phyloP scores from a whole-genome alignment of 345 rosid species.

The Draba incana region DNA sequence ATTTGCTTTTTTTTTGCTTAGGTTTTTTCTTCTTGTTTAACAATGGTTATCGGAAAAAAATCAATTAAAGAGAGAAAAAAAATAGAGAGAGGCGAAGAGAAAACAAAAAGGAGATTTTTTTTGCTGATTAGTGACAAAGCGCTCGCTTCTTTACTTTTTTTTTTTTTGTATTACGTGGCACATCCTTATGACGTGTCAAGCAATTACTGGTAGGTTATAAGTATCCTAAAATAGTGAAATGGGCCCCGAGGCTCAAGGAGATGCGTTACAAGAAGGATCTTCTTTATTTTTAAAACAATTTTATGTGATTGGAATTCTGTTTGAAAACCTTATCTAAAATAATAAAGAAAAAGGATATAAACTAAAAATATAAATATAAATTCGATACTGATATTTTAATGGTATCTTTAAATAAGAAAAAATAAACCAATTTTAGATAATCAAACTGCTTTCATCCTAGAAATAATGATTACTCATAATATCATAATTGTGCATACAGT shows the following conservation, averaged over 20 bases:
- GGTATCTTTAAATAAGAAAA: too few relatives aligned
- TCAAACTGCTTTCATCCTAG: too few relatives aligned
- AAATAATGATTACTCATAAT: too few relatives aligned
- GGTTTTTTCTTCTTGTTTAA: constrained; percentile 26
- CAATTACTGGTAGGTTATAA: neutral
- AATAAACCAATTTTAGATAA: too few relatives aligned
- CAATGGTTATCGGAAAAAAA: constrained; percentile 11
- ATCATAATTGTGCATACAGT: too few relatives aligned
- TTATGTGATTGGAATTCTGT: neutral
- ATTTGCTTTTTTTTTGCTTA: constrained; percentile 27
- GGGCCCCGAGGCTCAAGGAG: constrained; percentile 24
- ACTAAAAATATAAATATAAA: too few relatives aligned
- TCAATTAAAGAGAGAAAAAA: neutral
- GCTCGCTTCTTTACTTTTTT: constrained; percentile 6
- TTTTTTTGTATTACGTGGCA: constrained; percentile 32
- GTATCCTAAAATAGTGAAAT: constrained; percentile 21
- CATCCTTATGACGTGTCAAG: constrained; percentile 8
- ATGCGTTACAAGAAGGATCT: constrained; percentile 26
- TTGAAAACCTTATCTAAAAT: neutral
- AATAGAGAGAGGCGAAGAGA: constrained; percentile 1
- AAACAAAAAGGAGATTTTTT: constrained; percentile 5
- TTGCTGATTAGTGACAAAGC: constrained; percentile 33
- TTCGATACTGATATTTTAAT: too few relatives aligned
- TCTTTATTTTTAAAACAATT: neutral
- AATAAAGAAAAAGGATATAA: too few relatives aligned